These are phyloP conservation scores for Mitragyna speciosa DNA, from an alignment of 257 asterid genomes.

Conservation along the genomic window DNA sequence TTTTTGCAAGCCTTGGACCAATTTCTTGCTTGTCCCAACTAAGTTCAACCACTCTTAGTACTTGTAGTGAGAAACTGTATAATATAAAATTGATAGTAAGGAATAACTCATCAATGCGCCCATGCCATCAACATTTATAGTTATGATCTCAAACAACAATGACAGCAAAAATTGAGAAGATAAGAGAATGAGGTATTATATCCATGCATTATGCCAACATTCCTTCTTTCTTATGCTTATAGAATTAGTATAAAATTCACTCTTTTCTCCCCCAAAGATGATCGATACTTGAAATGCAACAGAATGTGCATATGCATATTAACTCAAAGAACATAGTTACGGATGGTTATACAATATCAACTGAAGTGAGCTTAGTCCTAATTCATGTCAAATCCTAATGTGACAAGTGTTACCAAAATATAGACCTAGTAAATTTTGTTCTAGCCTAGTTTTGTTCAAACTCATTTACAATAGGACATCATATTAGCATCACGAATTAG, in stretches of 20 bases:
- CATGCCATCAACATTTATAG: neutral
- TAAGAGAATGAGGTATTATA: no score
- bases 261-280: neutral
- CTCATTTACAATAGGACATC: neutral
- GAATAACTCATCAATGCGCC: neutral
- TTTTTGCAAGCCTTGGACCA: neutral
- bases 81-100: neutral
- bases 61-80: neutral
- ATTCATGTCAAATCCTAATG: neutral
- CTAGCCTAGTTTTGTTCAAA: neutral
- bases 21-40: neutral
- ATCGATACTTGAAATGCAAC: neutral
- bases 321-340: neutral
- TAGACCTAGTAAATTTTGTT: no score
- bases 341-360: no score
- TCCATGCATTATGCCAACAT: neutral
- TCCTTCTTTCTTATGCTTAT: neutral
- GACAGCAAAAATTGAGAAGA: neutral
- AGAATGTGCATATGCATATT: neutral
- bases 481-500: no score
- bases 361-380: neutral
- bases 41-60: neutral
- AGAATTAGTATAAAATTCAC: neutral
- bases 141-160: neutral
- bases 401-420: neutral